Evolutionary conservation across 164 flowering plant species (phyloP).

Genomic region (Chloranthus sessilifolius): DNA sequence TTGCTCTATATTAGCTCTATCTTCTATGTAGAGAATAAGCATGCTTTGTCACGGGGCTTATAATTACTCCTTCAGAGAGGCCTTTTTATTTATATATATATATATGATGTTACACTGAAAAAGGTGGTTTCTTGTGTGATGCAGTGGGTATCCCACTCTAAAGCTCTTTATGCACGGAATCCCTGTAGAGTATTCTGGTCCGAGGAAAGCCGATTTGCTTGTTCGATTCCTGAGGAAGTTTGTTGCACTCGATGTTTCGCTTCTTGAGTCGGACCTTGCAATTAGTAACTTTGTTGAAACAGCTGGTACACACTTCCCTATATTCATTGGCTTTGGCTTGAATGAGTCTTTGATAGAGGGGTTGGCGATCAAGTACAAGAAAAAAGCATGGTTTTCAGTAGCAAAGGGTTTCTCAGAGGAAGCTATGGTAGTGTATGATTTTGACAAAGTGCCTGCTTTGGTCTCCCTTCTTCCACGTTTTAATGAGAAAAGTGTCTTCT

Average conservation of each 20-base stretch:
- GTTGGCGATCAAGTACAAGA: conserved; percentile 70
- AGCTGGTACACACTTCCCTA: conserved; percentile 78
- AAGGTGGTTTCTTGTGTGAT: conserved; percentile 15
- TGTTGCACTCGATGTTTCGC: conserved; percentile 85
- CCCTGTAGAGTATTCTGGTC: conserved; percentile 76
- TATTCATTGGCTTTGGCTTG: conserved; percentile 87
- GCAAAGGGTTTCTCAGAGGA: conserved; percentile 87
- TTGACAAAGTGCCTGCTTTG: conserved; percentile 93
- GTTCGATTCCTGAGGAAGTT: conserved; percentile 76
- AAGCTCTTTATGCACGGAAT: conserved; percentile 80
- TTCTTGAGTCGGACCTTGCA: conserved; percentile 73
- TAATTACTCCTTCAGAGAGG: not conserved
- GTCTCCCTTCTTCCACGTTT: conserved; percentile 64
- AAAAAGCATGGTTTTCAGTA: conserved; percentile 94
- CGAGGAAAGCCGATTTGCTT: conserved; percentile 82
- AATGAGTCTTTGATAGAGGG: conserved; percentile 53
- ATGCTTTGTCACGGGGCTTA: not conserved
- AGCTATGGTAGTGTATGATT: conserved; percentile 63
- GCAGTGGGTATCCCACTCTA: conserved; percentile 90
- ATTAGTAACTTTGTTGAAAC: conserved; percentile 55
- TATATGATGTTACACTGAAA: not conserved
- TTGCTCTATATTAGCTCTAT: no score
- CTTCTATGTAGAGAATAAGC: no score
- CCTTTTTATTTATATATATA: not conserved
- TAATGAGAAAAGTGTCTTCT: conserved; percentile 64